Percentiles rank a stretch among this genome's conserved stretches.
phyloP scores from a whole-genome alignment of 495 filamentous ascomycete species.

The Penicillium fimorum region DNA sequence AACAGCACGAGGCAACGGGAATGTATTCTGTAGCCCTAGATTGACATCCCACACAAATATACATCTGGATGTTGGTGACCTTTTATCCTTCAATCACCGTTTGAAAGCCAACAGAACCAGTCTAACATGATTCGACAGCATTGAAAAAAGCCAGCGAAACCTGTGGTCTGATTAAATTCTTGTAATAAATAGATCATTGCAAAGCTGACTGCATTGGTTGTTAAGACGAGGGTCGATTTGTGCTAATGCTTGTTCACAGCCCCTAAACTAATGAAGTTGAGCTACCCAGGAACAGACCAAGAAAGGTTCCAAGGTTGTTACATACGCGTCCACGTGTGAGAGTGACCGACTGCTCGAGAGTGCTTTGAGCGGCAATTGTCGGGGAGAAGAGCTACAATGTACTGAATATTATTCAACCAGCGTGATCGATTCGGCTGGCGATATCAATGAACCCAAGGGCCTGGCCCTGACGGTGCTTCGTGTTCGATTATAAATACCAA shows the following conservation, averaged over 20 bases:
- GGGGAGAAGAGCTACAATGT: neutral
- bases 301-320: too few species aligned
- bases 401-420: neutral
- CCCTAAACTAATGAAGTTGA: too few species aligned
- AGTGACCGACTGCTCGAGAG: neutral
- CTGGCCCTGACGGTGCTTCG: neutral
- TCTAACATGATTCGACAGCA: too few species aligned
- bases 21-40: conserved; percentile 52
- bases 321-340: neutral
- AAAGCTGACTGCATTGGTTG: too few species aligned
- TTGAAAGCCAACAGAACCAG: too few species aligned
- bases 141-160: too few species aligned
- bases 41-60: conserved; percentile 49
- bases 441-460: neutral
- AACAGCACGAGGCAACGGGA: conserved; percentile 47
- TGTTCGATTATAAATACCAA: neutral
- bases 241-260: too few species aligned
- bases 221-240: too few species aligned
- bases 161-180: too few species aligned
- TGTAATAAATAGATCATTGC: too few species aligned
- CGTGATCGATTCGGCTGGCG: neutral
- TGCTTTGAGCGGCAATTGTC: neutral
- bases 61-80: neutral
- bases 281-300: too few species aligned
- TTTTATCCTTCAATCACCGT: too few species aligned